Percentiles rank a stretch among this genome's conserved stretches.
Evolutionary conservation across 345 rosid genomes (phyloP).

Genomic region (sweet orange (Citrus sinensis)): DVS_A1.0 CM039168.1:23707001-23707500

Average conservation of each 20-base stretch:
- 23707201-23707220: not conserved
- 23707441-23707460: not conserved
- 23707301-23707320: not conserved
- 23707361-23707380: not conserved
- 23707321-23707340: not conserved
- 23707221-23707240: not conserved
- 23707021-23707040: not conserved
- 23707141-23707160: not conserved
- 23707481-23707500: not conserved
- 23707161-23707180: not conserved
- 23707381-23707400: not conserved
- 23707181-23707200: not conserved
- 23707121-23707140: not conserved
- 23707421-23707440: not conserved
- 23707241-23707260: not conserved
- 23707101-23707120: not conserved
- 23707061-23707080: not conserved
- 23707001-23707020: not conserved
- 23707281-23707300: not conserved
- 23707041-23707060: not conserved
- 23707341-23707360: not conserved
- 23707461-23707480: not conserved
- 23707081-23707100: not conserved
- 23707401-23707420: not conserved
- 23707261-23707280: not conserved